phyloP scores from a whole-genome alignment of 2,329 filamentous ascomycete species.

The Stemphylium beticola region DNA sequence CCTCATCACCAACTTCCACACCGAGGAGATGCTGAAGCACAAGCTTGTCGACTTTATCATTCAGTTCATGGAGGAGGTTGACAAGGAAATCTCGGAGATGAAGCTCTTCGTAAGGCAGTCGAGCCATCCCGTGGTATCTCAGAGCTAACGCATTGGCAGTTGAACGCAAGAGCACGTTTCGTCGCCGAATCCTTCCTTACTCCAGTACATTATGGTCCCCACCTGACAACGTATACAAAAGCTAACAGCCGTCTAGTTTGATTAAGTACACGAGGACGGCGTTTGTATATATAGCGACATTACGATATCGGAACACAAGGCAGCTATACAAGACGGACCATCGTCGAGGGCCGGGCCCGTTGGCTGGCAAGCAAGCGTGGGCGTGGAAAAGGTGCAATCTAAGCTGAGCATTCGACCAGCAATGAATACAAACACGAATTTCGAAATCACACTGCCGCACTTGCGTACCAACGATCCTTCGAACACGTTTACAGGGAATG shows the following conservation, averaged over 20 bases:
- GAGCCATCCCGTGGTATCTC: not conserved
- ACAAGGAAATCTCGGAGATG: conserved; percentile 99
- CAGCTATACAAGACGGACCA: conserved; percentile 1
- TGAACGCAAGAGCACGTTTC: conserved; percentile 96
- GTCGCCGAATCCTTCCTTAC: conserved; percentile 98
- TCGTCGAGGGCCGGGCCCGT: conserved; percentile 1
- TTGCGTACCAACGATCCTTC: not conserved
- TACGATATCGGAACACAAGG: conserved; percentile 4
- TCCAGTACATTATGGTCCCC: conserved; percentile 65
- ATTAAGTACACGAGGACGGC: conserved; percentile 27
- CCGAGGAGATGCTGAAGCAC: conserved; percentile 98
- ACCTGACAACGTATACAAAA: not conserved
- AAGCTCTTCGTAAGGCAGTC: conserved; percentile 86
- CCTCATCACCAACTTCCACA: conserved; percentile 98
- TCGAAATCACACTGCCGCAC: not conserved
- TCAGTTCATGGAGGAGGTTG: conserved; percentile 99
- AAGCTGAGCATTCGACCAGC: conserved; percentile 21
- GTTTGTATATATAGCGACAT: conserved; percentile 16
- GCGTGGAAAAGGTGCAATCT: conserved; percentile 5
- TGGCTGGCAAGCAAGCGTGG: conserved; percentile 3
- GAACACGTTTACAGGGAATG: not conserved
- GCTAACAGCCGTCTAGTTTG: conserved; percentile 25
- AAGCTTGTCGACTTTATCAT: conserved; percentile 99
- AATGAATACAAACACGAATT: conserved; percentile 17
- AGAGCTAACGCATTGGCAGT: conserved; percentile 59